A percentile compares a stretch with the other conserved stretches of the same genome.
These are phyloP conservation scores for Cucumis sativus DNA, from an alignment of 306 rosid species.

Conservation along the genomic window DNA sequence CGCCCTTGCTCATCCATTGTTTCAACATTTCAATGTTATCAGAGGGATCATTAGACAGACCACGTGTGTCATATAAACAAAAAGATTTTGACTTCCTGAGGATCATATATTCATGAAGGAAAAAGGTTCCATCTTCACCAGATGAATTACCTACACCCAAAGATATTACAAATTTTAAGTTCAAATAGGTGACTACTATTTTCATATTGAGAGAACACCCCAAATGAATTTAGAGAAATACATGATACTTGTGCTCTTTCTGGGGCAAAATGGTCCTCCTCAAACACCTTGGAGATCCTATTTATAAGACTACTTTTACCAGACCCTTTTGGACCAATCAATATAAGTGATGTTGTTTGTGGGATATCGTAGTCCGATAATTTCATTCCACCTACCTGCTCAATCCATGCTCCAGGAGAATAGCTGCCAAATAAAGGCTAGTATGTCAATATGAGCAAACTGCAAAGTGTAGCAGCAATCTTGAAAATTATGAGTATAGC, in stretches of 20 bases:
- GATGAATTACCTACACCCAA: slow-evolving; percentile 45
- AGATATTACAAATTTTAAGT: neutral
- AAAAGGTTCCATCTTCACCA: slow-evolving; percentile 61
- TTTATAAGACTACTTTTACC: slow-evolving; percentile 89
- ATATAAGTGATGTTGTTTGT: slow-evolving; percentile 46
- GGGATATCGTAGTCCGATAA: slow-evolving; percentile 59
- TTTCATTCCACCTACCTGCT: slow-evolving; percentile 31
- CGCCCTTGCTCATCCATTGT: slow-evolving; percentile 76
- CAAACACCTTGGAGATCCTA: slow-evolving; percentile 59
- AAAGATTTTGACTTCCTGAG: slow-evolving; percentile 51
- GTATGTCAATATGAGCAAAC: neutral
- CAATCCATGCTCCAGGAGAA: slow-evolving; percentile 67
- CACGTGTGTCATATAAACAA: slow-evolving; percentile 71
- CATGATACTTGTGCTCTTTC: slow-evolving; percentile 89
- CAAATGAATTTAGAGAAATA: slow-evolving; percentile 12
- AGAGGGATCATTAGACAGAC: slow-evolving; percentile 37
- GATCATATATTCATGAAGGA: slow-evolving; percentile 76
- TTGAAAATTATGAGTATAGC: neutral
- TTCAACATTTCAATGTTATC: slow-evolving; percentile 35
- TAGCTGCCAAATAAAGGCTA: slow-evolving; percentile 36
- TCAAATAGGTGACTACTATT: neutral
- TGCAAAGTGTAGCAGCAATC: neutral
- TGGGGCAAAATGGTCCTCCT: slow-evolving; percentile 43
- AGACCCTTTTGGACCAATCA: slow-evolving; percentile 76
- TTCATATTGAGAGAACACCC: neutral